A percentile compares a stretch with the other conserved stretches of the same genome.
Conservation (phyloP, 1,139 yeast species). For the Schwanniomyces etchellsii region DNA sequence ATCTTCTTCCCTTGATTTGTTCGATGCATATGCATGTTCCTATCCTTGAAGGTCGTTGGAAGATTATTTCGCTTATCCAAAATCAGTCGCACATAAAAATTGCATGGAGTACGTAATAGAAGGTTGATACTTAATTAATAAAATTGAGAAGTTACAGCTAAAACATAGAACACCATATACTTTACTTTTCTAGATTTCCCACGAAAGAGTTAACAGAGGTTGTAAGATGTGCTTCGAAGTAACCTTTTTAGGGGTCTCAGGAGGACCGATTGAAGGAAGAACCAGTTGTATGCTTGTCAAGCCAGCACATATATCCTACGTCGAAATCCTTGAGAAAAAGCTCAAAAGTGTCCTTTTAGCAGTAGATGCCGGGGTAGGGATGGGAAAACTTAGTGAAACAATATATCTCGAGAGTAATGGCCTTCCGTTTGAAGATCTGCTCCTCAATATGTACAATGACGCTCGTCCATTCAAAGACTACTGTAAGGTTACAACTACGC, state of each 20-base stretch:
- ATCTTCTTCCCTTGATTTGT: no score
- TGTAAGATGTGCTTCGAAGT: constrained; percentile 24
- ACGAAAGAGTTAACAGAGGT: no score
- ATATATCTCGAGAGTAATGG: constrained; percentile 23
- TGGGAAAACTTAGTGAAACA: constrained; percentile 51
- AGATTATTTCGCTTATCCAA: no score
- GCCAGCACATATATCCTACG: constrained; percentile 39
- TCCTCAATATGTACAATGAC: constrained; percentile 23
- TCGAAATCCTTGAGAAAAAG: constrained; percentile 22
- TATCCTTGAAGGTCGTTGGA: no score
- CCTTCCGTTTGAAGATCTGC: constrained; percentile 5
- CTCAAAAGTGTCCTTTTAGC: constrained; percentile 42
- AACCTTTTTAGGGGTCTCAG: constrained; percentile 67
- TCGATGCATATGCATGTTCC: no score
- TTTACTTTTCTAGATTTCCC: no score
- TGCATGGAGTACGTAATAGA: no score
- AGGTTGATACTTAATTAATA: no score
- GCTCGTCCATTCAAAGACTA: constrained; percentile 15
- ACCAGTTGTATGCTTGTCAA: constrained; percentile 66
- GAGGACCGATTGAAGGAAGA: constrained; percentile 69
- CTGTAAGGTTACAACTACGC: constrained; percentile 14
- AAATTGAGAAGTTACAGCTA: no score
- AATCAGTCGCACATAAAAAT: no score
- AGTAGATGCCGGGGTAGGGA: constrained; percentile 78
- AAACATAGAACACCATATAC: no score